Conservation (phyloP, 2,329 filamentous ascomycete species). For the Dryadomyces quercus-mongolicae region DNA sequence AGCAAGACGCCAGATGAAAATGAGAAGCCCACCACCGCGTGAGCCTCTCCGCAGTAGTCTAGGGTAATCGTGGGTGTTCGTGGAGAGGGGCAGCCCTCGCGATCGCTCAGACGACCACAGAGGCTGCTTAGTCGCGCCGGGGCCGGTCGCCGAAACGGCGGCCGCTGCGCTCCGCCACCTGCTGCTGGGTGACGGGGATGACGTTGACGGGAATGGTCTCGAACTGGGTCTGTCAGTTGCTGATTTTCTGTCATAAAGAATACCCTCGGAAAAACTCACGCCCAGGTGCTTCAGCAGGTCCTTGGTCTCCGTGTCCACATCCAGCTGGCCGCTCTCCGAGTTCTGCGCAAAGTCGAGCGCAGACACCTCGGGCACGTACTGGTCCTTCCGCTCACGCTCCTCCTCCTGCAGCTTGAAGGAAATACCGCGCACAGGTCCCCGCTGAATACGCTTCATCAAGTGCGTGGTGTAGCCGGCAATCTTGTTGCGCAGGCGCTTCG, state of each 20-base stretch:
- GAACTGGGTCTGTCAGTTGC: slow-evolving; percentile 48
- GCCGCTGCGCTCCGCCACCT: slow-evolving; percentile 63
- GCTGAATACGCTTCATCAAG: slow-evolving; percentile 99
- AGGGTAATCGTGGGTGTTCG: background rate
- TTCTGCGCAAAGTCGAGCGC: slow-evolving; percentile 96
- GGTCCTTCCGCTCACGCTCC: slow-evolving; percentile 99
- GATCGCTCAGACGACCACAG: background rate
- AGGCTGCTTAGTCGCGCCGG: slow-evolving; percentile 29
- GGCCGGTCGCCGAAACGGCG: slow-evolving; percentile 31
- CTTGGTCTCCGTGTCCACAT: slow-evolving; percentile 96
- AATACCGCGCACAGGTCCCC: slow-evolving; percentile 97
- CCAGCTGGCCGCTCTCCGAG: slow-evolving; percentile 83
- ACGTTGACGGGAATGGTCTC: slow-evolving; percentile 97
- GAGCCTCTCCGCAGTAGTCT: background rate
- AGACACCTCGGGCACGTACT: slow-evolving; percentile 98
- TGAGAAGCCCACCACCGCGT: background rate
- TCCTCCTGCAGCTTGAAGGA: slow-evolving; percentile 99
- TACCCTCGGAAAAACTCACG: slow-evolving; percentile 59
- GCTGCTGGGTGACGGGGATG: slow-evolving; percentile 77
- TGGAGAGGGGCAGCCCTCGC: background rate
- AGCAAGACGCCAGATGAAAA: slow-evolving; percentile 1
- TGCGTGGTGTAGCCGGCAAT: slow-evolving; percentile 96
- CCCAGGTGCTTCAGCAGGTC: slow-evolving; percentile 97
- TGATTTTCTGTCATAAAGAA: background rate
- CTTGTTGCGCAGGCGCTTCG: slow-evolving; percentile 99